These are phyloP conservation scores for Pseudevernia furfuracea DNA, from an alignment of 495 filamentous ascomycete genomes.

Conservation along the genomic window DNA sequence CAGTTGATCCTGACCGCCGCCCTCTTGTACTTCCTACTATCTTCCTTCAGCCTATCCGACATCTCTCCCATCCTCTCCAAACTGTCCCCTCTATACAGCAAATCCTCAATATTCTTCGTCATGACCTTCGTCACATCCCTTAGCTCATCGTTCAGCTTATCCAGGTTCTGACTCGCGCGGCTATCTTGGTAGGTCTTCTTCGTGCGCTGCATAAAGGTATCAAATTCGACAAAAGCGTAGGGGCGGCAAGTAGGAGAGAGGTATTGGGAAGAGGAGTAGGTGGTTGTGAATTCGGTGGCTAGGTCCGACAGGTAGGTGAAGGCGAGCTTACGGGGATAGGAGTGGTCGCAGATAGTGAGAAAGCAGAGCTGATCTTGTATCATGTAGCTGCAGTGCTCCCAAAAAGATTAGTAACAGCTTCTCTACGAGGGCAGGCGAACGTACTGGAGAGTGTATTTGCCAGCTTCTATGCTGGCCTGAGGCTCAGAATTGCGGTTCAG, in stretches of 20 bases:
- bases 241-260: slow-evolving; percentile 68
- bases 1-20: slow-evolving; percentile 97
- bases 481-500: slow-evolving; percentile 80
- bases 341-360: slow-evolving; percentile 83
- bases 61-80: slow-evolving; percentile 97
- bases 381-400: slow-evolving; percentile 57
- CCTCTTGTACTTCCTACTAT: slow-evolving; percentile 85
- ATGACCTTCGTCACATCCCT: slow-evolving; percentile 98
- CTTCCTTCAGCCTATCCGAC: slow-evolving; percentile 74
- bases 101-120: slow-evolving; percentile 99
- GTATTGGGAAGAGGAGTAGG: slow-evolving; percentile 66
- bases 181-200: slow-evolving; percentile 92
- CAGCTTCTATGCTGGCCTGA: slow-evolving; percentile 86
- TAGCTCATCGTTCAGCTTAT: slow-evolving; percentile 88
- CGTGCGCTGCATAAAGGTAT: slow-evolving; percentile 90
- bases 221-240: slow-evolving; percentile 95
- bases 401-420: slow-evolving; percentile 1
- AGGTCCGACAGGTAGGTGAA: slow-evolving; percentile 98
- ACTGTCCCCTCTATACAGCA: slow-evolving; percentile 90
- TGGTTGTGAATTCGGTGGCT: slow-evolving; percentile 80
- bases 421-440: slow-evolving; percentile 24
- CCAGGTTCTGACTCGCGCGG: slow-evolving; percentile 77
- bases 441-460: slow-evolving; percentile 80
- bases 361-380: slow-evolving; percentile 78
- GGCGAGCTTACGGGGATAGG: slow-evolving; percentile 95